Conservation (phyloP, 495 filamentous ascomycete genomes). For the Aspergillus sclerotiicarbonarius region DNA sequence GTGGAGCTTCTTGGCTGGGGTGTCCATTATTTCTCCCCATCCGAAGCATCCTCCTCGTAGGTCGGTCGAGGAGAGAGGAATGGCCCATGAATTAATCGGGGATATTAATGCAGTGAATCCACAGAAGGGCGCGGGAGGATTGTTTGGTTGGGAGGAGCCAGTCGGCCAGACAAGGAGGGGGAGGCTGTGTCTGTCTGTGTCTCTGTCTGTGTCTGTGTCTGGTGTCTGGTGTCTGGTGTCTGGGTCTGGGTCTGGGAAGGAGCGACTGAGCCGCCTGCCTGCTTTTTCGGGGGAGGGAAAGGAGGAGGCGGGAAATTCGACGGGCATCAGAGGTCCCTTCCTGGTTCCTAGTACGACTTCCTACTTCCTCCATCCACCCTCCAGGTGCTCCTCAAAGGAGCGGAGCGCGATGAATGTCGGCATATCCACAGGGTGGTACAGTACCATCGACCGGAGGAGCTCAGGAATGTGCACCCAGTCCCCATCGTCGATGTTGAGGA, state of each 20-base stretch:
- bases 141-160: conserved; percentile 10
- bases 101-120: not conserved
- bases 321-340: not conserved
- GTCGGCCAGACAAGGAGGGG: conserved; percentile 6
- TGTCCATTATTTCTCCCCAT: not conserved
- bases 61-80: too few species aligned
- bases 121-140: not conserved
- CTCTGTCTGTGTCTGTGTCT: too few species aligned
- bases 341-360: too few species aligned
- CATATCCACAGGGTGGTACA: not conserved
- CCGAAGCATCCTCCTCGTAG: too few species aligned
- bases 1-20: conserved; percentile 16
- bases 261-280: not conserved
- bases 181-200: conserved; percentile 19
- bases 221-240: too few species aligned
- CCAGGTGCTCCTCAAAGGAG: too few species aligned
- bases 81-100: not conserved
- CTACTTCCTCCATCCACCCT: too few species aligned
- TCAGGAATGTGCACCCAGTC: not conserved
- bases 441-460: not conserved
- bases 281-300: not conserved
- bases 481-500: not conserved
- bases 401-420: too few species aligned
- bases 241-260: conserved; percentile 3
- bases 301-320: not conserved